These are phyloP conservation scores for Plasmodium berghei DNA, from an alignment of 169 alveolate genomes.

Conservation along the genomic window DNA sequence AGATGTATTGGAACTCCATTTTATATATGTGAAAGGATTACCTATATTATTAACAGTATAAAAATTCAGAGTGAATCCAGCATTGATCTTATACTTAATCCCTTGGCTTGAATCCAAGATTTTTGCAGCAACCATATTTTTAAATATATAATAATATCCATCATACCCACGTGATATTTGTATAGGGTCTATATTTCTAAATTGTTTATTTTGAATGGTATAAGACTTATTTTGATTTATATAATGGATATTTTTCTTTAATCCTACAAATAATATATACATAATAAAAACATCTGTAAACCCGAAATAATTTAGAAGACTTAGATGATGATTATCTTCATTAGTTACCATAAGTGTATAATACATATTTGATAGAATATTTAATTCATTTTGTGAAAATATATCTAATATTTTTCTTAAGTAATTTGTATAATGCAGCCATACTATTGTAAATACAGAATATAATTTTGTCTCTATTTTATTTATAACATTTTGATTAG, in stretches of 20 bases:
- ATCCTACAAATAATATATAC: slow-evolving; percentile 14
- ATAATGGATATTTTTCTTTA: slow-evolving; percentile 20
- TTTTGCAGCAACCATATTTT: slow-evolving; percentile 7
- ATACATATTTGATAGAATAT: slow-evolving; percentile 35
- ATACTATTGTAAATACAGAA: slow-evolving; percentile 63
- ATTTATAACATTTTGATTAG: slow-evolving; percentile 38
- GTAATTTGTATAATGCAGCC: slow-evolving; percentile 73
- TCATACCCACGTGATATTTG: slow-evolving; percentile 22
- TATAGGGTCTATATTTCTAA: slow-evolving; percentile 12
- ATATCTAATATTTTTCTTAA: slow-evolving; percentile 61
- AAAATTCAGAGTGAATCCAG: slow-evolving; percentile 38
- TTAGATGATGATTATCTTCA: slow-evolving; percentile 36
- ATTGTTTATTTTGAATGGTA: slow-evolving; percentile 18
- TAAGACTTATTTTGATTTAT: slow-evolving; percentile 34
- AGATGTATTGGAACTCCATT: no score
- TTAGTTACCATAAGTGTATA: slow-evolving; percentile 25
- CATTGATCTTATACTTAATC: slow-evolving; percentile 26
- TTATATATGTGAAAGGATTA: slow-evolving; percentile 1
- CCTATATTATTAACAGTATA: slow-evolving; percentile 17
- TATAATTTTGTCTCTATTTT: slow-evolving; percentile 46
- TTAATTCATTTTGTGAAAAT: slow-evolving; percentile 35
- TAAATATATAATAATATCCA: slow-evolving; percentile 20
- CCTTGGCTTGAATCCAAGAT: slow-evolving; percentile 5
- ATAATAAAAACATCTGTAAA: slow-evolving; percentile 60
- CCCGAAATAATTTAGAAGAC: slow-evolving; percentile 53